Evolutionary conservation across 441 rosid genomes (phyloP).

Genomic region (Jatropha multifida): DNA sequence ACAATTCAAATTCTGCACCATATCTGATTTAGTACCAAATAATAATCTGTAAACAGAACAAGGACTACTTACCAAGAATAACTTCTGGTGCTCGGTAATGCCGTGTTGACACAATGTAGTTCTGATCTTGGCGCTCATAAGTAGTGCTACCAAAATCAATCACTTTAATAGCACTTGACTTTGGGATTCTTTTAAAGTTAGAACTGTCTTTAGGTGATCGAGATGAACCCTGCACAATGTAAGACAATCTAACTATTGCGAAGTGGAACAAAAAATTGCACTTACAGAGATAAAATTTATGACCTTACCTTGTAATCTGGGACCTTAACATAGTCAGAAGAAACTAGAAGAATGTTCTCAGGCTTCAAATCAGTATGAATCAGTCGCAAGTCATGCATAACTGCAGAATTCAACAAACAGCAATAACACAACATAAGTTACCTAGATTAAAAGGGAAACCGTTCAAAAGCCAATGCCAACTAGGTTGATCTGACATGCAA

Average conservation of each 20-base stretch:
- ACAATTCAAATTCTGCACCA: neutral
- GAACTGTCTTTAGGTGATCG: constrained; percentile 52
- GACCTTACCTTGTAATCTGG: constrained; percentile 65
- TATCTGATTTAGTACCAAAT: neutral
- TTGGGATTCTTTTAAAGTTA: constrained; percentile 67
- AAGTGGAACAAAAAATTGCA: neutral
- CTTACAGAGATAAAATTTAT: neutral
- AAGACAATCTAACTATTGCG: neutral
- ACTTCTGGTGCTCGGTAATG: constrained; percentile 95
- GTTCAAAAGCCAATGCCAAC: neutral
- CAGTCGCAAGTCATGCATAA: constrained; percentile 79
- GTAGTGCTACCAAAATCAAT: constrained; percentile 93
- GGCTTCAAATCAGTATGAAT: constrained; percentile 90
- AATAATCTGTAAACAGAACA: neutral
- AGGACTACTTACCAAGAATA: constrained; percentile 53
- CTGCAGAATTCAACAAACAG: constrained; percentile 37
- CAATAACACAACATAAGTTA: constrained; percentile 5
- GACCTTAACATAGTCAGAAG: constrained; percentile 70
- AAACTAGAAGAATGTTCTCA: constrained; percentile 71
- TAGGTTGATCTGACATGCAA: neutral
- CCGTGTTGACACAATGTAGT: constrained; percentile 73
- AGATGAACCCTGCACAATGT: constrained; percentile 37
- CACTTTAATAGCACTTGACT: constrained; percentile 73
- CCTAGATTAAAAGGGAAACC: neutral
- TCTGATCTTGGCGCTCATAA: constrained; percentile 72